A percentile compares a stretch with the other conserved stretches of the same genome.
These are phyloP conservation scores for Fusarium verticillioides DNA, from an alignment of 2,329 filamentous ascomycete genomes.

Conservation along the genomic window DNA sequence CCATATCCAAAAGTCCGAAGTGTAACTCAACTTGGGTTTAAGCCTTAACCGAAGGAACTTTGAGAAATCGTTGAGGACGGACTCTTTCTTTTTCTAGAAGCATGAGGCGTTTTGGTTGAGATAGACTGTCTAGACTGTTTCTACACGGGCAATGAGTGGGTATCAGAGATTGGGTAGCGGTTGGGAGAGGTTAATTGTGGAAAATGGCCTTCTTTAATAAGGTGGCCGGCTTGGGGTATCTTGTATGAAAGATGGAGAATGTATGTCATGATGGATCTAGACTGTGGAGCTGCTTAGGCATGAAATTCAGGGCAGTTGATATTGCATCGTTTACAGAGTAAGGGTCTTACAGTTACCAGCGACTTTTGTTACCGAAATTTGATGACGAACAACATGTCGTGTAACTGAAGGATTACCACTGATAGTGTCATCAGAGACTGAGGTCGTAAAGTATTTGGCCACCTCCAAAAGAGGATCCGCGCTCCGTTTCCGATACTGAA, in stretches of 20 bases:
- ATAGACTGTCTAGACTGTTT: neutral
- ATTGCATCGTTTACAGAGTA: neutral
- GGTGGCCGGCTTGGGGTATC: neutral
- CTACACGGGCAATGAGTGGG: neutral
- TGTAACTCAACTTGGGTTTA: conserved; percentile 6
- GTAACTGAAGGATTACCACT: neutral
- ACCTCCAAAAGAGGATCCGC: conserved; percentile 3
- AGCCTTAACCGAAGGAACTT: neutral
- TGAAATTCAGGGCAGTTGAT: neutral
- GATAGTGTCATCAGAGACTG: conserved; percentile 1
- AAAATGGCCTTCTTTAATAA: conserved; percentile 5
- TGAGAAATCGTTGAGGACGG: neutral
- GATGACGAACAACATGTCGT: neutral
- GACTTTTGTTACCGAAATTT: neutral
- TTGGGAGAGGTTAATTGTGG: conserved; percentile 12
- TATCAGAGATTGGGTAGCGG: neutral
- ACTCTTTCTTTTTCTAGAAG: conserved; percentile 17
- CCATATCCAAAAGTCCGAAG: neutral
- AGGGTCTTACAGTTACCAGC: too few species aligned
- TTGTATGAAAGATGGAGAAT: conserved; percentile 26
- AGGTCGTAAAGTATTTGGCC: conserved; percentile 11
- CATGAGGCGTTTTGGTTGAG: conserved; percentile 2
- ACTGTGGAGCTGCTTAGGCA: conserved; percentile 1
- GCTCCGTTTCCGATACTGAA: neutral
- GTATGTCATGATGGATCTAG: conserved; percentile 15